phyloP scores from a whole-genome alignment of 257 asterid species.

The Plantago major region DNA sequence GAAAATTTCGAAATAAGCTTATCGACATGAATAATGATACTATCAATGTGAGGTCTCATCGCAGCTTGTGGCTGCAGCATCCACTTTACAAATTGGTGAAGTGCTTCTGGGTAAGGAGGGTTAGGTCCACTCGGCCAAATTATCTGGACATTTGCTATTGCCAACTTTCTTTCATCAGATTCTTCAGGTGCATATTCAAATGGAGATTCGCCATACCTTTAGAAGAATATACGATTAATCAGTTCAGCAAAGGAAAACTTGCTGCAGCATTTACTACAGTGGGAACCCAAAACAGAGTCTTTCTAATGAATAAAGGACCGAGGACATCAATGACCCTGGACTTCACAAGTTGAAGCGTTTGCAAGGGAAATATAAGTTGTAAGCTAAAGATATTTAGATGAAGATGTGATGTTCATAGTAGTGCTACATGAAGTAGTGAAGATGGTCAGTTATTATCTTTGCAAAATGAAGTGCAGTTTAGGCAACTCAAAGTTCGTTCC shows the following conservation, averaged over 20 bases:
- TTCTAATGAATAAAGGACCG: too few species aligned
- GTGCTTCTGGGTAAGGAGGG: conserved; percentile 86
- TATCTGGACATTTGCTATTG: conserved; percentile 81
- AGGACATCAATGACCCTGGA: too few species aligned
- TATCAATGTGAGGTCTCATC: conserved; percentile 81
- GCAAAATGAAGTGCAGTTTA: too few species aligned
- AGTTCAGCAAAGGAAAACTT: too few species aligned
- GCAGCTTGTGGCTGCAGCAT: conserved; percentile 96
- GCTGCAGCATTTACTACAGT: too few species aligned
- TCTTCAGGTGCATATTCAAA: conserved; percentile 89
- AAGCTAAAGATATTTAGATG: too few species aligned
- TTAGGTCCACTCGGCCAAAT: conserved; percentile 85
- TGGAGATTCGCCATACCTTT: conserved; percentile 94
- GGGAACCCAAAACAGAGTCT: background rate
- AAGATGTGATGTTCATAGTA: too few species aligned
- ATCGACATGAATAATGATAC: conserved; percentile 82
- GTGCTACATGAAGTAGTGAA: too few species aligned
- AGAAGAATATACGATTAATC: conserved; percentile 10
- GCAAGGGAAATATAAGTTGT: too few species aligned
- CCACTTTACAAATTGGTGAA: conserved; percentile 95
- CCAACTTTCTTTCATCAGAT: conserved; percentile 85
- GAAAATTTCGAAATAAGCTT: conserved; percentile 79
- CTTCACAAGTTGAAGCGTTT: too few species aligned
- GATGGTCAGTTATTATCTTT: too few species aligned
- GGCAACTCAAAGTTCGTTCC: too few species aligned